A percentile compares a stretch with the other conserved stretches of the same genome.
Evolutionary conservation across 2,329 filamentous ascomycete species (phyloP).

Genomic region (Nothophoma quercina): DNA sequence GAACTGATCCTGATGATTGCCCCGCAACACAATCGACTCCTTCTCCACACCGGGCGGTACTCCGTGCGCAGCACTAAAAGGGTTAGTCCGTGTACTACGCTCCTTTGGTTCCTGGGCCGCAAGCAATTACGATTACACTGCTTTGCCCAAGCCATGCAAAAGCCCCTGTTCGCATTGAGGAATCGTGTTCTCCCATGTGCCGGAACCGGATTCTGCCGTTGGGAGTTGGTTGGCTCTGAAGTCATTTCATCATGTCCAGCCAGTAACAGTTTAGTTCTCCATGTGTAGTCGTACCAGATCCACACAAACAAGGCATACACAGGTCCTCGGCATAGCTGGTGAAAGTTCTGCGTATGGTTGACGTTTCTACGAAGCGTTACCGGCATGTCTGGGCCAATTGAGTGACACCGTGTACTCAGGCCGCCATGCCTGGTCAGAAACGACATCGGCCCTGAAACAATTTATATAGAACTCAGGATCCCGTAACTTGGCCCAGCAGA

Average conservation of each 20-base stretch:
- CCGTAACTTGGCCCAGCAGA: constrained; percentile 23
- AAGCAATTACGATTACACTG: constrained; percentile 29
- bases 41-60: constrained; percentile 22
- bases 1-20: constrained; percentile 26
- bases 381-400: constrained; percentile 34
- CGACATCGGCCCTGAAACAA: constrained; percentile 17
- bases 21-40: constrained; percentile 24
- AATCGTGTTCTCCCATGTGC: constrained; percentile 27
- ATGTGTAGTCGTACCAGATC: constrained; percentile 29
- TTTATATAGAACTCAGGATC: constrained; percentile 30
- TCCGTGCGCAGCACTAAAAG: constrained; percentile 26
- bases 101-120: constrained; percentile 23
- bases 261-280: constrained; percentile 36
- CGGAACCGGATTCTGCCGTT: constrained; percentile 30
- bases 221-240: constrained; percentile 16
- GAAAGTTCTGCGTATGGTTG: constrained; percentile 35
- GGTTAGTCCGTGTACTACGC: constrained; percentile 29
- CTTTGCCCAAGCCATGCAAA: constrained; percentile 33
- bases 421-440: constrained; percentile 19
- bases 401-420: constrained; percentile 26
- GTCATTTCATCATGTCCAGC: constrained; percentile 46
- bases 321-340: constrained; percentile 28
- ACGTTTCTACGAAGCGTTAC: constrained; percentile 29
- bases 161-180: constrained; percentile 29
- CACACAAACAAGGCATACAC: constrained; percentile 32